phyloP scores from a whole-genome alignment of 352 stramenopile genomes.

The Phytophthora sp. region DNA sequence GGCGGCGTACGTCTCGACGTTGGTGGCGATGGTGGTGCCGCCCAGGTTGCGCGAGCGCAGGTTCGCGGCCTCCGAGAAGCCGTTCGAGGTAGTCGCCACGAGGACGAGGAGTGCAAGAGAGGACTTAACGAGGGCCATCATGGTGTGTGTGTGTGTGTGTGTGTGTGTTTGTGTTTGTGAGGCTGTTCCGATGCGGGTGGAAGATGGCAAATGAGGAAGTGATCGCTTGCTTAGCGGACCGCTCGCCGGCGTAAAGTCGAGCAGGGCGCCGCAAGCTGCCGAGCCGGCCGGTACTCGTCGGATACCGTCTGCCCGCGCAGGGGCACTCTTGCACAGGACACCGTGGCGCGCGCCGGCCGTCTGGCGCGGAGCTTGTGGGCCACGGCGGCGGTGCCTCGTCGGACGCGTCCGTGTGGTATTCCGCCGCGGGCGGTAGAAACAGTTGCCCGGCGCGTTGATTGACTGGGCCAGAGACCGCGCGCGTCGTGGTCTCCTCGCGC shows the following conservation, averaged over 20 bases:
- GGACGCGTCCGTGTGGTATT: constrained; percentile 23
- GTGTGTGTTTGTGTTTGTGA: not conserved
- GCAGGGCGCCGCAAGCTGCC: no score
- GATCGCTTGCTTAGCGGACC: not conserved
- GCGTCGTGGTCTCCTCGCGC: constrained; percentile 9
- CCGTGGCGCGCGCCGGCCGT: not conserved
- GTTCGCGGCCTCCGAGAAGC: not conserved
- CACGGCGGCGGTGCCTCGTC: constrained; percentile 8
- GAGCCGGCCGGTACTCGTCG: not conserved
- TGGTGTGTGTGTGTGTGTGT: not conserved
- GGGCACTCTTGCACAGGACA: not conserved
- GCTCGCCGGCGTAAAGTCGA: not conserved
- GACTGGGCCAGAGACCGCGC: not conserved
- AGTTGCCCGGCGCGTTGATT: constrained; percentile 13
- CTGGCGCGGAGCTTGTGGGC: constrained; percentile 20
- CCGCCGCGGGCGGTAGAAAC: constrained; percentile 19
- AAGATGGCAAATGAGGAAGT: not conserved
- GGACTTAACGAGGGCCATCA: constrained; percentile 1
- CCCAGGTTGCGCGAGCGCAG: constrained; percentile 5
- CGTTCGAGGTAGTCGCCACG: not conserved
- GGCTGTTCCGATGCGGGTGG: not conserved
- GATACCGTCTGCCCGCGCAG: not conserved
- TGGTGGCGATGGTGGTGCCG: constrained; percentile 11
- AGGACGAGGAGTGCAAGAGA: constrained; percentile 7
- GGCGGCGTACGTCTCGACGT: constrained; percentile 1